Evolutionary conservation across 306 rosid species (phyloP).

Genomic region (Ammopiptanthus mongolicus): DNA sequence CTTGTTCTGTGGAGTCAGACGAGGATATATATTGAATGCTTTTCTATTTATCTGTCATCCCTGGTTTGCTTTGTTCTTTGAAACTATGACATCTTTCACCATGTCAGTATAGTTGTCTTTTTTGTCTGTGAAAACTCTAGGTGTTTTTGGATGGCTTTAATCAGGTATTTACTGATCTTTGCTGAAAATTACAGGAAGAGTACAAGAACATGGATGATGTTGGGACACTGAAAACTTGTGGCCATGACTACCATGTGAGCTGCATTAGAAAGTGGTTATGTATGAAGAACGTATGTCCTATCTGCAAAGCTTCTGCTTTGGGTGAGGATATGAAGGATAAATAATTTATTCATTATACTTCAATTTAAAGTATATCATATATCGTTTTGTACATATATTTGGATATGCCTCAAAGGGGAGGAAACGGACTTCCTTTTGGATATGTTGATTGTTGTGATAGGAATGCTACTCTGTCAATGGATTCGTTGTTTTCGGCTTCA

Average conservation of each 20-base stretch:
- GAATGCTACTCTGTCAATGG: slow-evolving; percentile 33
- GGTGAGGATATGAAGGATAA: slow-evolving; percentile 45
- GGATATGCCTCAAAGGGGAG: slow-evolving; percentile 41
- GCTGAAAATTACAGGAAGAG: slow-evolving; percentile 57
- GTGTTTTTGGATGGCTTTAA: not conserved
- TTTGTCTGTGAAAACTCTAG: not conserved
- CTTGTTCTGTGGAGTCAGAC: not conserved
- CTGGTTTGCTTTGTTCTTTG: not conserved
- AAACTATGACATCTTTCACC: not conserved
- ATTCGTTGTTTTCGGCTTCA: slow-evolving; percentile 47
- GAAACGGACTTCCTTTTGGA: slow-evolving; percentile 27
- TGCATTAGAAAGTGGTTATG: slow-evolving; percentile 81
- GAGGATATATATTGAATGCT: not conserved
- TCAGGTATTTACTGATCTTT: not conserved
- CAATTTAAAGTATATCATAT: slow-evolving; percentile 11
- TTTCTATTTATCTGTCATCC: not conserved
- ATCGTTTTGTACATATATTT: slow-evolving; percentile 38
- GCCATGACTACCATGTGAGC: slow-evolving; percentile 78
- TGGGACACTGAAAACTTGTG: slow-evolving; percentile 56
- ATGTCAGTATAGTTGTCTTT: not conserved
- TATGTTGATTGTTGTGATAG: slow-evolving; percentile 28
- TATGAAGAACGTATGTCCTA: slow-evolving; percentile 70
- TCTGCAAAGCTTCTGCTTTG: slow-evolving; percentile 64
- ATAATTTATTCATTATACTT: slow-evolving; percentile 19
- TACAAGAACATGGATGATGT: slow-evolving; percentile 83